Base-by-base conservation (phyloP, 1,139 yeast species). In the Lodderomyces orthopsilosis region DNA sequence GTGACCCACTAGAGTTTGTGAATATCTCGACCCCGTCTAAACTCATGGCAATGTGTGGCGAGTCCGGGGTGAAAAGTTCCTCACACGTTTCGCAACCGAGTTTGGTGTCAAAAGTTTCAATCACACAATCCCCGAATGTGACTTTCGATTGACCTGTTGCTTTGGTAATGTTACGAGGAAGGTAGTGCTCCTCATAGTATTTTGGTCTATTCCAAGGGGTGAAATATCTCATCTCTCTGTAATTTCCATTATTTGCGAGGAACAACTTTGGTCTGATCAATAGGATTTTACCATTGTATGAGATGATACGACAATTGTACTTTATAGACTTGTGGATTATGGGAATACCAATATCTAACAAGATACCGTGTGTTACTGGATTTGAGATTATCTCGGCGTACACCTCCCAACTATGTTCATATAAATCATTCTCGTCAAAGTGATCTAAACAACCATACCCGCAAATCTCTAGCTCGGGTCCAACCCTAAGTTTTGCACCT, bases 381-480 rank as follows among this genome's bases (percentile, higher is more conserved):
- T 85, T 74, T 18, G 68, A 61, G 45, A 94, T 63, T 35, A 94
- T 89, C 38, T 87, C 82, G 1, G 83, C 84, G 57, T 89, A 87
- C 79, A 89, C 83, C 59, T 93, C 96, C 98, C 98, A 93, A 4
- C 94, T 83, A 62, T 94, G 98, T 41, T 85, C 74, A 57, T 82
- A 91, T 6, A 88, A 72, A 61, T 94, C 99, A 55, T 83, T 85
- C 60, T 94, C 99, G 27, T 88, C 73, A 57, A 90, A 94, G 62
- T 94, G 98, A 61, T 94, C 99, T 45, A 93, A 74, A 62, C 98
- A 93, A 8, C 98, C 98, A 61, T 87, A 87, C 2, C 98, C 98
- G 46, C 96, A 82, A 41, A 94, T 72, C 63, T 94, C 99, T 38
- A 94, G 74, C 62, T 94, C 99, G 1, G 98, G 98, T 1, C 99